Evolutionary conservation across 2,329 filamentous ascomycete species (phyloP).

Genomic region (Aspergillus pseudotamarii): DNA sequence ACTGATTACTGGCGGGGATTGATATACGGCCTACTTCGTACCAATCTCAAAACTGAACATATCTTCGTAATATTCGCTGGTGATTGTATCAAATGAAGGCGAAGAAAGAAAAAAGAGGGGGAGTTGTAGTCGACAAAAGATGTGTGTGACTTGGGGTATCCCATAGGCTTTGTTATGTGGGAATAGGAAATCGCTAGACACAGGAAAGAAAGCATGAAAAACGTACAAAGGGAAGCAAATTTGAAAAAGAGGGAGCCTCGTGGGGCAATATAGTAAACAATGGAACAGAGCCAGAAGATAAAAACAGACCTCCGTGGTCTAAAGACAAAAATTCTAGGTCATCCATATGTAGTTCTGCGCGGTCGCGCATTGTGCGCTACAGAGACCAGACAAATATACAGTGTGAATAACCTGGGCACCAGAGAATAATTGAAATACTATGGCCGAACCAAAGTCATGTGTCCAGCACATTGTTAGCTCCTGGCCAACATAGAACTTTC

Average conservation of each 20-base stretch:
- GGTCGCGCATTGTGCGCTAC: background rate
- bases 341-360: background rate
- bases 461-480: constrained; percentile 26
- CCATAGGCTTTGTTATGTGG: constrained; percentile 15
- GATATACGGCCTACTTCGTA: constrained; percentile 11
- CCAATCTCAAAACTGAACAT: constrained; percentile 9
- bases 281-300: constrained; percentile 9
- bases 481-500: constrained; percentile 10
- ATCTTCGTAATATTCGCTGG: constrained; percentile 10
- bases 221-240: constrained; percentile 18
- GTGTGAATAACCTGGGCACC: constrained; percentile 8
- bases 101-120: background rate
- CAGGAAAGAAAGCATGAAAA: constrained; percentile 10
- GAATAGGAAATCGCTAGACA: constrained; percentile 1
- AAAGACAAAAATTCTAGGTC: background rate
- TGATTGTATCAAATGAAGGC: background rate
- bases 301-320: constrained; percentile 6
- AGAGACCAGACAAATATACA: constrained; percentile 12
- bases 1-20: background rate
- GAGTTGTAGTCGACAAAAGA: constrained; percentile 10
- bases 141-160: constrained; percentile 35
- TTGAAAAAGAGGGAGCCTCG: constrained; percentile 9
- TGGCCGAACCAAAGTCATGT: constrained; percentile 16
- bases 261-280: background rate
- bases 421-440: constrained; percentile 7